Percentiles rank a stretch among this genome's conserved stretches.
phyloP scores from a whole-genome alignment of 257 asterid species.

The Ligustrum vulgare region DNA sequence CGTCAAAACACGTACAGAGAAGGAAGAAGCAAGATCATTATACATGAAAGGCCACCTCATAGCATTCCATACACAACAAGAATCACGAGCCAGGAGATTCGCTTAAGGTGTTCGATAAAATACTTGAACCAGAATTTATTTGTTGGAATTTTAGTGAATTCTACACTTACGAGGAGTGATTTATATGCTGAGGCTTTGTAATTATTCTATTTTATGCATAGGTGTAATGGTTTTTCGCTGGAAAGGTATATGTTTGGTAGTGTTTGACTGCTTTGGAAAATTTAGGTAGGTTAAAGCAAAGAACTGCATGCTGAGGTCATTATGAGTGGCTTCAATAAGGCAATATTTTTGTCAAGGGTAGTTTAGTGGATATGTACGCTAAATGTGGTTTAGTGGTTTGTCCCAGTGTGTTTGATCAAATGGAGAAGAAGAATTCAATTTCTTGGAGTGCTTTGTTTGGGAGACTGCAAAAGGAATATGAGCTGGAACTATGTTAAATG shows the following conservation, averaged over 20 bases:
- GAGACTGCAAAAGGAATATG: slow-evolving; percentile 26
- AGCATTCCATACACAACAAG: neutral
- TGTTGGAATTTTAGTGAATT: slow-evolving; percentile 75
- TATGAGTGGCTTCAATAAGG: slow-evolving; percentile 46
- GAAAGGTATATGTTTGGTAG: slow-evolving; percentile 81
- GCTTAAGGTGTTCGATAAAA: slow-evolving; percentile 61
- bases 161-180: slow-evolving; percentile 73
- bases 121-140: slow-evolving; percentile 72
- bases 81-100: slow-evolving; percentile 31
- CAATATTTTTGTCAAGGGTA: slow-evolving; percentile 58
- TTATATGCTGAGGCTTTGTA: slow-evolving; percentile 55
- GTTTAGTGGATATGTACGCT: slow-evolving; percentile 80
- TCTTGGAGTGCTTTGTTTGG: slow-evolving; percentile 90
- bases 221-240: slow-evolving; percentile 38
- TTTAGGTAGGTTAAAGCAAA: slow-evolving; percentile 61
- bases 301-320: slow-evolving; percentile 59
- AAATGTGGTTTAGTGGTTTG: slow-evolving; percentile 60
- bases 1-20: too few species aligned
- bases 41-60: too few species aligned
- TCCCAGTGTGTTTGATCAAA: slow-evolving; percentile 69
- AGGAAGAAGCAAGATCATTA: too few species aligned
- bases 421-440: slow-evolving; percentile 66
- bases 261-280: slow-evolving; percentile 72
- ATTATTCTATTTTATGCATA: slow-evolving; percentile 50
- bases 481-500: too few species aligned